Base-by-base conservation (phyloP, 257 asterid species). In the Rubia yunnanensis region DNA sequence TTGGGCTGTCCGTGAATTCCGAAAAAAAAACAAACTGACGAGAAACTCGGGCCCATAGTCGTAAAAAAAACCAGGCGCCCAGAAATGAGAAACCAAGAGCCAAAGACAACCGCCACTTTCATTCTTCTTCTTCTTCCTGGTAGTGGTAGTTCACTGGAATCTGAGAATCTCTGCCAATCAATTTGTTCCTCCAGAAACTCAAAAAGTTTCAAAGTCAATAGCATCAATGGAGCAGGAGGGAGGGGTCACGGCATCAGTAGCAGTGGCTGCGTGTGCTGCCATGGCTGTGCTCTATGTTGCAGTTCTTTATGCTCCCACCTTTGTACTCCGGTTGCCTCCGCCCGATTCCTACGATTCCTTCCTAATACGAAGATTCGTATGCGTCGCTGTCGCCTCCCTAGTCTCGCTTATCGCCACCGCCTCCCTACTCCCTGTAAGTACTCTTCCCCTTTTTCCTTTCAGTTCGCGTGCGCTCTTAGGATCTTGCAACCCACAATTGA, bases 221-320 rank as follows among this genome's bases (percentile, higher is more conserved):
- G 79, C 50, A 23, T 70, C 23, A 30, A 73, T 62, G 7, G 66
- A 7, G 15, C 65, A 7, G 0, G 58, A 28, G 2, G 68, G 28
- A 23, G 73, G 74, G 10, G 68, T 89, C 48, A 75, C 95, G 27
- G 82, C 83, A 73, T 7, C 79, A 41, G 70, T 70, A 41, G 94
- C 94, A 11, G 85, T 83, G 62, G 56, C 79, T 0, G 76, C 92
- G 15, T 92, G 96, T 74, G 74, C 74, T 10, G 77, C 84, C 24
- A 79, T 92, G 97, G 82, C 97, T 1, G 69, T 86, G 31, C 81
- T 88, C 38, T 92, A 92, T 67, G 99, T 92, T 50, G 91, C 90
- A 17, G 68, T 92, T 32, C 84, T 92, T n/a, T 89, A 92, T 72
- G 76, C 83, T 50, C 97, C 99, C 8, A 74, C 95, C 11, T 66